These are phyloP conservation scores for Aspergillus hortae DNA, from an alignment of 2,329 filamentous ascomycete species.

Conservation along the genomic window DNA sequence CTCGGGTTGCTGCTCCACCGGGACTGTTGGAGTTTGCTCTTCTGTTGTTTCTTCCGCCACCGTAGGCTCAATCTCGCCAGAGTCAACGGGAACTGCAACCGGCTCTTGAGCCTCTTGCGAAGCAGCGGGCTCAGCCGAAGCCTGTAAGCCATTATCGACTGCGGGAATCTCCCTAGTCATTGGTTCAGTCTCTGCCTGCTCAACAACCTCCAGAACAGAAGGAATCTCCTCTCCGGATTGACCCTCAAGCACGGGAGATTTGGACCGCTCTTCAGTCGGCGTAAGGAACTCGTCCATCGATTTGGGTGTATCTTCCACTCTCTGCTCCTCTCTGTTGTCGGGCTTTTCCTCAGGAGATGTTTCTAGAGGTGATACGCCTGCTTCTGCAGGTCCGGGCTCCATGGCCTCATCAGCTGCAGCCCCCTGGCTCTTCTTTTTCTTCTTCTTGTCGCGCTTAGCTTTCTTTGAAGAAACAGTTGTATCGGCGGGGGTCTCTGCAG, in stretches of 20 bases:
- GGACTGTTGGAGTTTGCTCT: not conserved
- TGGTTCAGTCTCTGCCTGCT: not conserved
- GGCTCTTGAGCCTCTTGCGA: not conserved
- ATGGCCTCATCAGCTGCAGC: constrained; percentile 5
- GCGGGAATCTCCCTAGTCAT: not conserved
- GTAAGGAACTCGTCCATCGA: not conserved
- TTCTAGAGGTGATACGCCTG: no score
- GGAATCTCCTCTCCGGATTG: not conserved
- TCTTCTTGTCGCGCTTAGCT: constrained; percentile 26
- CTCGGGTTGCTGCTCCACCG: not conserved
- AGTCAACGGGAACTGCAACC: not conserved
- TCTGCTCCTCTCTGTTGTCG: not conserved
- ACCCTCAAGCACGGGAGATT: not conserved
- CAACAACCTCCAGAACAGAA: not conserved
- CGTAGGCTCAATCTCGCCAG: not conserved
- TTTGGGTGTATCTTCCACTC: constrained; percentile 1
- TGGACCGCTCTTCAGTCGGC: not conserved
- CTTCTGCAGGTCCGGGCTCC: not conserved
- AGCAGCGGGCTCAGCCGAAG: not conserved
- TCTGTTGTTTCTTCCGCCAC: not conserved
- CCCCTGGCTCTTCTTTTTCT: constrained; percentile 16
- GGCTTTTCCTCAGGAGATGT: no score
- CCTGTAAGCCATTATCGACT: not conserved
- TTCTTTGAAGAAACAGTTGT: constrained; percentile 17
- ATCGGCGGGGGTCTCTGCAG: constrained; percentile 10